Base-by-base conservation (phyloP, 2,329 filamentous ascomycete species). In the Hypoxylon sp. region DNA sequence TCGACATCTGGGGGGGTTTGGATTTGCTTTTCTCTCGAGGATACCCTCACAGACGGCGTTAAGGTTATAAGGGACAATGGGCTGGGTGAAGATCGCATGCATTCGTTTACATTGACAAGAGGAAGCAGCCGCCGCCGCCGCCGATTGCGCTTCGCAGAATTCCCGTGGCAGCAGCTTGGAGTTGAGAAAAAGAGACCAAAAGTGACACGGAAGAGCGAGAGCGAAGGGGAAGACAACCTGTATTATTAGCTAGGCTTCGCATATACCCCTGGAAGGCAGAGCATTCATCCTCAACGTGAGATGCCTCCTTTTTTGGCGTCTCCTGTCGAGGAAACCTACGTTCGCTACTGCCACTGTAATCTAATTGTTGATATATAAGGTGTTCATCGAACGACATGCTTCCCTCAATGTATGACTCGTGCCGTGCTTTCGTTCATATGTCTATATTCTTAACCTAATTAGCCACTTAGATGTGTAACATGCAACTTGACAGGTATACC, bases 21-120 rank as follows among this genome's bases (percentile, higher is more conserved):
- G 66, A 66, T 63, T 51, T 63, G 67, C 51, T 59, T 70, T 66
- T 49, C 28, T 62, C 61, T 65, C 69, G 75, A 76, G 74, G 75
- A 76, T 75, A 77, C 75, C 75, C 73, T 75, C 74, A 74, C 68
- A 72, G 49, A 74, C 61, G 75, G 75, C 75, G 75, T 77, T 77
- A 34, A 50, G 73, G 74, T 53, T 68, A 72, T 62, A 72, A 30
- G 68, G 62, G 57, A 58, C 49, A 53, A 60, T 56, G 62, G 60
- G 51, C 13, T 30, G 60, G 62, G 65, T 60, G 67, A 61, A 70
- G 55, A 69, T 69, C 67, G 58, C 49, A 61, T 68, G 71, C 69
- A 73, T 72, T 73, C 71, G 67, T 69, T 69, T 67, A 68, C 36
- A 45, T 50, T 48, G 63, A 68, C 63, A 63, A 57, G 60, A 60